Conservation (phyloP, 768 basidiomycete genomes). For the Naematelia aurantialba region DNA sequence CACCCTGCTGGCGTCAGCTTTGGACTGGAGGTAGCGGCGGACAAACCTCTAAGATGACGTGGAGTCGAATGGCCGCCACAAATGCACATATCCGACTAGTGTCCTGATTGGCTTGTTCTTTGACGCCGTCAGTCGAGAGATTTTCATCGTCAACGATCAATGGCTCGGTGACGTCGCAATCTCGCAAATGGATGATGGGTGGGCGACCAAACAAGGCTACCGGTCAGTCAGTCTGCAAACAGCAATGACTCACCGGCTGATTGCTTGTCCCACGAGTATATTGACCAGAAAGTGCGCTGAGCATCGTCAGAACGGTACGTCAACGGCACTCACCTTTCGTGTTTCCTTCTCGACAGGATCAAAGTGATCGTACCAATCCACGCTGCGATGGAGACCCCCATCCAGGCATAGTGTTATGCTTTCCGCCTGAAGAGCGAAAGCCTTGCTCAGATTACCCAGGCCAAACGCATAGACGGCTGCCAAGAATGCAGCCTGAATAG, state of each 20-base stretch:
- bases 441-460: constrained; percentile 79
- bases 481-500: constrained; percentile 82
- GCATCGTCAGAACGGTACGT: neutral
- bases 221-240: constrained; percentile 1
- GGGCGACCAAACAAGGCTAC: constrained; percentile 68
- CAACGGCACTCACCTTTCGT: constrained; percentile 58
- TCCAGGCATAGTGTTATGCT: constrained; percentile 83
- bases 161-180: constrained; percentile 89
- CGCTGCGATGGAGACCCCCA: constrained; percentile 80
- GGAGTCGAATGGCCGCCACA: constrained; percentile 67
- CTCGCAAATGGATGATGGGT: constrained; percentile 75
- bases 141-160: constrained; percentile 82
- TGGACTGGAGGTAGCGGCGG: neutral
- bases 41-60: constrained; percentile 72
- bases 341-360: constrained; percentile 86
- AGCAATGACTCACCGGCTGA: constrained; percentile 61
- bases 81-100: constrained; percentile 79
- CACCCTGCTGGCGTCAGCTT: constrained; percentile 57
- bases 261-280: constrained; percentile 96
- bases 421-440: constrained; percentile 78
- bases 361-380: constrained; percentile 69
- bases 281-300: constrained; percentile 86
- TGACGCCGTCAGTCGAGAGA: constrained; percentile 67
- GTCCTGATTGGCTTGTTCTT: constrained; percentile 64
- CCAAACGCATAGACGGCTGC: constrained; percentile 93